These are phyloP conservation scores for Diaporthe citrichinensis DNA, from an alignment of 2,329 filamentous ascomycete species.

Conservation along the genomic window DNA sequence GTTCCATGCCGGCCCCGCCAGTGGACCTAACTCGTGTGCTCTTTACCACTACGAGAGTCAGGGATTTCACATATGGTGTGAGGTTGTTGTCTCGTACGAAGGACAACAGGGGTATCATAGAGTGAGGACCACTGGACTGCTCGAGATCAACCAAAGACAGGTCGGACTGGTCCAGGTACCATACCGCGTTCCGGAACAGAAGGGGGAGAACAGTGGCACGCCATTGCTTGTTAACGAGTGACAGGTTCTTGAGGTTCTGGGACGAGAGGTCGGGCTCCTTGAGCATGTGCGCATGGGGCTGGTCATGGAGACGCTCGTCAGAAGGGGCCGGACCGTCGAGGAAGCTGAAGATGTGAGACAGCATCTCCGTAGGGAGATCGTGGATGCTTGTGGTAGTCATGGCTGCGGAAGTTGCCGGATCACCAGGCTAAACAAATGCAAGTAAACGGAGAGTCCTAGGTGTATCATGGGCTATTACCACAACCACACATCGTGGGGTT, in stretches of 20 bases:
- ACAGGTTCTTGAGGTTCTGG: slow-evolving; percentile 68
- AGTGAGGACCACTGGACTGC: slow-evolving; percentile 40
- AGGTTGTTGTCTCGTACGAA: slow-evolving; percentile 56
- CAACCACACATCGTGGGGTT: neutral
- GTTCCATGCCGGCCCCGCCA: slow-evolving; percentile 39
- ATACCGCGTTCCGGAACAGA: slow-evolving; percentile 70
- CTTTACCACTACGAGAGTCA: slow-evolving; percentile 56
- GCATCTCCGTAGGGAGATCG: slow-evolving; percentile 72
- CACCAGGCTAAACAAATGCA: neutral
- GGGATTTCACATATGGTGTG: slow-evolving; percentile 56
- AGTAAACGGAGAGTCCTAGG: neutral
- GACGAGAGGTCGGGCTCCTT: slow-evolving; percentile 41
- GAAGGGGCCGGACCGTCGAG: slow-evolving; percentile 67
- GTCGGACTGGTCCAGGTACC: slow-evolving; percentile 54
- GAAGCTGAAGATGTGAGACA: slow-evolving; percentile 69
- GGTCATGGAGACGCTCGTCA: slow-evolving; percentile 61
- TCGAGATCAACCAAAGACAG: slow-evolving; percentile 46
- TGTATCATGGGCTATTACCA: neutral
- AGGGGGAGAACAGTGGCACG: slow-evolving; percentile 64
- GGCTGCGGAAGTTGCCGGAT: neutral
- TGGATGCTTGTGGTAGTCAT: slow-evolving; percentile 44
- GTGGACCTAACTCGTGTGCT: slow-evolving; percentile 21
- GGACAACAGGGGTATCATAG: slow-evolving; percentile 54
- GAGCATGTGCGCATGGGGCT: slow-evolving; percentile 59
- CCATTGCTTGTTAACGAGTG: slow-evolving; percentile 68